Evolutionary conservation across 208 protist species (phyloP).

Genomic region (Blastocrithidia nonstop): DNA sequence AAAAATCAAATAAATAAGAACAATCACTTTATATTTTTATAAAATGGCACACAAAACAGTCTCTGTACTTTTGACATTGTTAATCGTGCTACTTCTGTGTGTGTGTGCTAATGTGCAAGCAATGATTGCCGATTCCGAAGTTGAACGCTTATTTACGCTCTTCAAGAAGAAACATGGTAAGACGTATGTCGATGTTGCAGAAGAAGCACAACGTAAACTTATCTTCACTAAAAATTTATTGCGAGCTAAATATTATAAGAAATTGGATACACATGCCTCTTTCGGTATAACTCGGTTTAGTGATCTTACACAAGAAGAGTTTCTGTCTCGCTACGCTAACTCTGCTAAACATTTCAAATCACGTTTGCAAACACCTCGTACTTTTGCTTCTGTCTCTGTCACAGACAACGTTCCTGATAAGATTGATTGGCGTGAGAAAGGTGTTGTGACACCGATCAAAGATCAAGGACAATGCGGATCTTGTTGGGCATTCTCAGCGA

Average conservation of each 20-base stretch:
- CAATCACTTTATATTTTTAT: not conserved
- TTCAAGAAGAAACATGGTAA: constrained; percentile 65
- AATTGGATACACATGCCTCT: constrained; percentile 41
- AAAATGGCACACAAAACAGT: not conserved
- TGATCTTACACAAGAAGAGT: constrained; percentile 36
- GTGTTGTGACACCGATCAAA: constrained; percentile 88
- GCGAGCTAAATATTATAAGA: constrained; percentile 9
- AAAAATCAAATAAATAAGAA: too few species aligned
- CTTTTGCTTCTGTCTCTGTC: not conserved
- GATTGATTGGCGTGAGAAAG: constrained; percentile 75
- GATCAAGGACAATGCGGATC: constrained; percentile 91
- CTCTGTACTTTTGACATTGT: not conserved
- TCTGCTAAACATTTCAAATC: constrained; percentile 4
- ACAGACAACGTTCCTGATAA: not conserved
- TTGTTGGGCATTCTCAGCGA: constrained; percentile 94
- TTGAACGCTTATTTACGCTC: constrained; percentile 15
- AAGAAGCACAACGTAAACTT: constrained; percentile 26
- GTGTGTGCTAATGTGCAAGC: not conserved
- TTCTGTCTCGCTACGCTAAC: constrained; percentile 20
- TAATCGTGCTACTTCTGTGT: not conserved
- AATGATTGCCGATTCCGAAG: not conserved
- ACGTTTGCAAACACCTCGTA: not conserved
- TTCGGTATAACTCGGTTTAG: constrained; percentile 27
- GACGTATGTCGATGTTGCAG: constrained; percentile 27
- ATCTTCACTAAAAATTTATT: constrained; percentile 54